Conservation (phyloP, 331 rosid species). For the Malus hybrid region DNA sequence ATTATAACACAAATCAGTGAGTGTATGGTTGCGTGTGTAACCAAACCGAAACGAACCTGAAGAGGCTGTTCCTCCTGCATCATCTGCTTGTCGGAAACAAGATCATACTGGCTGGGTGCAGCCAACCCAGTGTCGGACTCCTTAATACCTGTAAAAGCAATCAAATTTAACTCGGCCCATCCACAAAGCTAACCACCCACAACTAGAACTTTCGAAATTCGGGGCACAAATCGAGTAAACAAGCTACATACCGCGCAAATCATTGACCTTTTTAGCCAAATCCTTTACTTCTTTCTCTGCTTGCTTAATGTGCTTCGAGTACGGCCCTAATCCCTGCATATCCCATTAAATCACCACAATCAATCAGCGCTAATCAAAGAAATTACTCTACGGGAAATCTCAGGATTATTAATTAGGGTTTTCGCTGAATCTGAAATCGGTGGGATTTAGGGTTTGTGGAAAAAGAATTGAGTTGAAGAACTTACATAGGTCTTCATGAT, state of each 20-base stretch:
- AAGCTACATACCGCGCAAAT: constrained; percentile 54
- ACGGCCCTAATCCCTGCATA: constrained; percentile 91
- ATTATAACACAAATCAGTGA: neutral
- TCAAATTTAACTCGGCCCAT: neutral
- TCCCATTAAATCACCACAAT: neutral
- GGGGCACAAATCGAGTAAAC: neutral
- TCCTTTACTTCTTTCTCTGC: constrained; percentile 87
- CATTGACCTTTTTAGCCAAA: constrained; percentile 90
- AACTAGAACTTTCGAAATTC: neutral
- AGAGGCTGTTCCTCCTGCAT: constrained; percentile 99
- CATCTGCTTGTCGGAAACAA: constrained; percentile 97
- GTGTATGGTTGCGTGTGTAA: neutral
- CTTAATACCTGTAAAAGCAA: constrained; percentile 59
- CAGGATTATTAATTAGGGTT: neutral
- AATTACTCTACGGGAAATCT: neutral
- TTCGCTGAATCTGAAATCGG: neutral
- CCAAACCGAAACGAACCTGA: constrained; percentile 40
- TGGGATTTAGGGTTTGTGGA: constrained; percentile 26
- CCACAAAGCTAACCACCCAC: neutral
- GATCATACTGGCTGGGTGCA: constrained; percentile 99
- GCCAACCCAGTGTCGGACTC: constrained; percentile 98
- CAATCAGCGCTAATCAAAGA: neutral
- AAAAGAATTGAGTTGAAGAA: neutral
- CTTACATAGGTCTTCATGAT: constrained; percentile 86
- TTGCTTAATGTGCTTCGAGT: constrained; percentile 69